Base-by-base conservation (phyloP, 257 asterid species). In the Lycium barbarum region DNA sequence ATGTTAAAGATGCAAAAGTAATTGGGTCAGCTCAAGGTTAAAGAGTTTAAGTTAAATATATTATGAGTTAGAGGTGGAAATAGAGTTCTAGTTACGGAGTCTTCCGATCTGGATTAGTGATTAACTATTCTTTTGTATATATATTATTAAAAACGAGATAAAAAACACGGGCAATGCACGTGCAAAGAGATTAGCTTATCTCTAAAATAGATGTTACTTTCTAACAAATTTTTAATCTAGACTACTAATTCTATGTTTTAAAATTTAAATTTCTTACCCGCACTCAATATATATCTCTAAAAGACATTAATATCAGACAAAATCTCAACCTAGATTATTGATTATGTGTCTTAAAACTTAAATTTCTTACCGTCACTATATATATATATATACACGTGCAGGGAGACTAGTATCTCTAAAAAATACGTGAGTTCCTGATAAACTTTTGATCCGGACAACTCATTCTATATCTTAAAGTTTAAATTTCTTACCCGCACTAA, bases 331-430 rank as follows among this genome's bases (percentile, higher is more conserved):
- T 40, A 20, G n/a, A 68, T 68, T 26, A 84, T 85, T 72, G 3
- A 59, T 79, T 51, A n/a, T 83, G 43, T 51, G 18, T 17, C 80
- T 87, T 70, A 40, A 43, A 55, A 55, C n/a, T 55, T 55, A 55
- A 55, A 55, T 13, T 14, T 55, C 61, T 55, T 38, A 0, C 12
- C 0, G 1, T 54, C 5, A 11, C 3, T 54, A 54, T n/a, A 61
- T 22, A 7, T n/a, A 61, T n/a, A n/a, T 61, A 35, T 61, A 13
- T n/a, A 61, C 43, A 38, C 43, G 43, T 38, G 43, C 4, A 1
- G 1, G n/a, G n/a, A n/a, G n/a, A n/a, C n/a, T n/a, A n/a, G n/a
- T n/a, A n/a, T n/a, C n/a, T 59, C 33, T 18, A 59, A 59, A 18
- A 61, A 35, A 61, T 33, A 61, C 11, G 4, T 61, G 8, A 54